phyloP scores from a whole-genome alignment of 768 basidiomycete genomes.

The Symmetrospora coprosmae region DNA sequence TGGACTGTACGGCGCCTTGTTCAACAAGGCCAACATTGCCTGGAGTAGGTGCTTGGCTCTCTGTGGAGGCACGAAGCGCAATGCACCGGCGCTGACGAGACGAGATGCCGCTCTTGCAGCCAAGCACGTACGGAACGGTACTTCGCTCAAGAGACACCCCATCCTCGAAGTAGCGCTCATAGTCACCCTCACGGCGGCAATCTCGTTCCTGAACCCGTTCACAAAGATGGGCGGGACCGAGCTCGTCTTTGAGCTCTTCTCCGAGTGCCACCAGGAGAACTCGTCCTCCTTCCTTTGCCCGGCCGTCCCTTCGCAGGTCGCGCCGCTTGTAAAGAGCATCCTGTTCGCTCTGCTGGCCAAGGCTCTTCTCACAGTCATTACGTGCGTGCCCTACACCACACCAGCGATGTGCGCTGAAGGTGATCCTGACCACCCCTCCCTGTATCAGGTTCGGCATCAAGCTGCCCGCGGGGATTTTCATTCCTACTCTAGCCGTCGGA shows the following conservation, averaged over 20 bases:
- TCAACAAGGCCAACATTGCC: conserved; percentile 63
- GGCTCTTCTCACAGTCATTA: conserved; percentile 63
- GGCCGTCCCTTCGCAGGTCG: conserved; percentile 41
- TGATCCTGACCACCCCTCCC: background rate
- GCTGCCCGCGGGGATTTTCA: conserved; percentile 75
- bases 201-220: conserved; percentile 78
- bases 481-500: conserved; percentile 82
- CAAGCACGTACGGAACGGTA: conserved; percentile 62
- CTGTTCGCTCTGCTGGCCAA: conserved; percentile 69
- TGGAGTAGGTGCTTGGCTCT: conserved; percentile 9
- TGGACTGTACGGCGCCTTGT: conserved; percentile 83
- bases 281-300: conserved; percentile 59
- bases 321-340: conserved; percentile 53
- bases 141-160: conserved; percentile 66
- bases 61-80: too few species aligned
- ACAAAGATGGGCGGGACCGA: conserved; percentile 91
- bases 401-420: background rate
- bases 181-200: conserved; percentile 50
- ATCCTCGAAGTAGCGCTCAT: conserved; percentile 70
- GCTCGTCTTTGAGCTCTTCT: conserved; percentile 68
- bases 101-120: too few species aligned
- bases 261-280: conserved; percentile 37
- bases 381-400: conserved; percentile 52
- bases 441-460: conserved; percentile 30
- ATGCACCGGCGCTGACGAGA: too few species aligned